These are phyloP conservation scores for Casuarina glauca DNA, from an alignment of 306 rosid genomes.

Conservation along the genomic window DNA sequence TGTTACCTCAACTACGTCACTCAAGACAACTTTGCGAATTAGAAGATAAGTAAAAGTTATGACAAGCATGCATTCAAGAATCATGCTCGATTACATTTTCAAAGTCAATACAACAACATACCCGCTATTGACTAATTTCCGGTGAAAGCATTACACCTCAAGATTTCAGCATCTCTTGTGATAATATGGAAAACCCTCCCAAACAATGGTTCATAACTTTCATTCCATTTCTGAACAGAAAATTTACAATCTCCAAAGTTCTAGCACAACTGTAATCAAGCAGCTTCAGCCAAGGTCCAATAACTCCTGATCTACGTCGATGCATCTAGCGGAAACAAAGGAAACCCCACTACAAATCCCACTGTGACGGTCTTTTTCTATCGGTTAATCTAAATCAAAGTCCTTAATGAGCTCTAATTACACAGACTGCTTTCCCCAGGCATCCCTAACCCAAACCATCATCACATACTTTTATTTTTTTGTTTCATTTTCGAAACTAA, in stretches of 20 bases:
- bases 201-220: not conserved
- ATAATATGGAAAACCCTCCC: not conserved
- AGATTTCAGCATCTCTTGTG: not conserved
- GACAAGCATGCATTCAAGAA: not conserved
- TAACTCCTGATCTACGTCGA: not conserved
- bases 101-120: not conserved
- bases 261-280: not conserved
- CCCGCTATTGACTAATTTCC: not conserved
- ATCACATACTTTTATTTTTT: not conserved
- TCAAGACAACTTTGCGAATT: not conserved
- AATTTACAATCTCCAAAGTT: not conserved
- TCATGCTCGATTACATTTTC: not conserved
- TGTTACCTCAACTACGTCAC: not conserved
- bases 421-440: not conserved
- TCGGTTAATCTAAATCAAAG: not conserved
- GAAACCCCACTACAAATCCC: not conserved
- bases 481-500: not conserved
- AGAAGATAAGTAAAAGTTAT: not conserved
- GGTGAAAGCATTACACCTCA: not conserved
- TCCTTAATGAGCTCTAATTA: not conserved
- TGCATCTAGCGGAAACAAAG: not conserved
- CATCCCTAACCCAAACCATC: not conserved
- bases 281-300: not conserved
- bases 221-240: not conserved
- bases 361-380: not conserved